Base-by-base conservation (phyloP, 176 grass and related monocot species). In the Coix lacrymajobi region DNA sequence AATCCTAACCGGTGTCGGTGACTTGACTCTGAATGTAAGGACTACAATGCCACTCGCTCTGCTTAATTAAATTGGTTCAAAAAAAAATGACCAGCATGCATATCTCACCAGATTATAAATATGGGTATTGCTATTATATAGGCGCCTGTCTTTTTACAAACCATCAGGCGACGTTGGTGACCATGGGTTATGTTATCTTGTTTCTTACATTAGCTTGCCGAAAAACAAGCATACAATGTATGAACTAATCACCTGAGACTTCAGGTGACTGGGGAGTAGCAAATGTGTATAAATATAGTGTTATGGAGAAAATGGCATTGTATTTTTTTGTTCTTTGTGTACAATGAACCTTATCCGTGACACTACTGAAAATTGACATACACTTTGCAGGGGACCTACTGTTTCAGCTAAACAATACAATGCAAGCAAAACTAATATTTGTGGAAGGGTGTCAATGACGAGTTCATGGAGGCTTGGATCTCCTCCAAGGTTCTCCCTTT, bases 401-500 rank as follows among this genome's bases (percentile, higher is more conserved):
- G 31, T 45, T 75, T 33, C 13, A n/a, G 30, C 26, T 30, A 79
- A 22, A 43, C 46, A n/a, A n/a, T 43, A 7, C 7, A 49, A 49
- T 43, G 41, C 45, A 32, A 17, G 4, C 45, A 29, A n/a, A n/a
- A 63, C 45, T 49, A 72, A 32, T 33, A 67, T 45, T 45, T 75
- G 20, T 8, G 29, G 40, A 75, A 57, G 60, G 77, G 77, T 0
- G 45, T 41, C 45, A 86, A 73, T 15, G 79, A 79, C 24, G 81
- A 82, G 83, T 69, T 87, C 91, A 96, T 91, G 15, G 88, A 96
- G 4, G 88, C 88, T 48, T 97, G 94, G 62, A 97, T 93, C 70
- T 97, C 89, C 88, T 97, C 94, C 2, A 97, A 75, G n/a, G 91
- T 93, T 29, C 87, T 85, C 66, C 94, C 91, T 83, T 97, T 97